Conservation (phyloP, 371 early-diverging fungal genomes). For the Mycotypha africana region DNA sequence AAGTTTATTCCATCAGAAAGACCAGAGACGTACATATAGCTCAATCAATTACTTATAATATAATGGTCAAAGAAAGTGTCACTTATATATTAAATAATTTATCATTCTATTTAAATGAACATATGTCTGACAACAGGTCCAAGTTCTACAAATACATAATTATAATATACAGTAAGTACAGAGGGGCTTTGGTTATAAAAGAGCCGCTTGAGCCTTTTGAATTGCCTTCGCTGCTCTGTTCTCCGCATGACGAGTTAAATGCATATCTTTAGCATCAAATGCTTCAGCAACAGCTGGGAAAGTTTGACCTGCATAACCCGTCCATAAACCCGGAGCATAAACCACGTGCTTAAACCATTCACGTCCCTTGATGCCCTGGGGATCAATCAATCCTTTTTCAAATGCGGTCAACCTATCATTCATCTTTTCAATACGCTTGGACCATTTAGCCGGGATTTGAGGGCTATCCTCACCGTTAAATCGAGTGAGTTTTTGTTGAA, state of each 20-base stretch:
- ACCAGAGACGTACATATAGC: too few relatives aligned
- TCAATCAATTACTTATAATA: too few relatives aligned
- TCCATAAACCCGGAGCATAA: conserved; percentile 51
- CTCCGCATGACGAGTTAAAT: conserved; percentile 20
- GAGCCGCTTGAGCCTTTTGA: conserved; percentile 8
- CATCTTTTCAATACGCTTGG: conserved; percentile 13
- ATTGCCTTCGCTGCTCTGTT: conserved; percentile 20
- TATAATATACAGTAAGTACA: too few relatives aligned
- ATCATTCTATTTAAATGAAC: too few relatives aligned
- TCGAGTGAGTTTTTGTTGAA: conserved; percentile 11
- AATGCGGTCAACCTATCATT: conserved; percentile 43
- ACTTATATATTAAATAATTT: too few relatives aligned
- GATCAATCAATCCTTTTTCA: conserved; percentile 52
- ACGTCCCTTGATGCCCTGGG: conserved; percentile 49
- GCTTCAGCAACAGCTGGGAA: conserved; percentile 53
- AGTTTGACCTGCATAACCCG: conserved; percentile 43
- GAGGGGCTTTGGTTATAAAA: not conserved
- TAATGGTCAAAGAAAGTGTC: too few relatives aligned
- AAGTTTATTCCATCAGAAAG: too few relatives aligned
- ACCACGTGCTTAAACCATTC: conserved; percentile 61
- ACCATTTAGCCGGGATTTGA: conserved; percentile 15
- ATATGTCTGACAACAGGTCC: too few relatives aligned
- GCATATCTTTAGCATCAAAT: conserved; percentile 24
- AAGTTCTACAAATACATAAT: too few relatives aligned
- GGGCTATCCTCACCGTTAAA: conserved; percentile 6